phyloP scores from a whole-genome alignment of 345 rosid species.

The Rhodamnia argentea region DNA sequence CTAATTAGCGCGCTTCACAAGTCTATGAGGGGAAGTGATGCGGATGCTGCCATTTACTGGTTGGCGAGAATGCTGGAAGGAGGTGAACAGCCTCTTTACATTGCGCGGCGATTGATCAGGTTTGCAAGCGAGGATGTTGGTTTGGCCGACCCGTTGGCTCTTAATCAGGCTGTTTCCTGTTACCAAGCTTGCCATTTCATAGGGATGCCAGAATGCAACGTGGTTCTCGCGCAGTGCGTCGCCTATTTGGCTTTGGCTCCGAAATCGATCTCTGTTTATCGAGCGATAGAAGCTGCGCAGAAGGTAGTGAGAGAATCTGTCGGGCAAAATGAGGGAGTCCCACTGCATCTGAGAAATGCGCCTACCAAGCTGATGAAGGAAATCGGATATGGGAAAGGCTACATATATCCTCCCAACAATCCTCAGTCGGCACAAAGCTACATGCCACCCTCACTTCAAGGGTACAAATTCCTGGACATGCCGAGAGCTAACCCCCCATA shows the following conservation, averaged over 20 bases:
- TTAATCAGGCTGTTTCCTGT: conserved; percentile 74
- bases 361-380: conserved; percentile 81
- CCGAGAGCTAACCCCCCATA: conserved; percentile 10
- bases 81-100: conserved; percentile 83
- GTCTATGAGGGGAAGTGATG: conserved; percentile 78
- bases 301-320: conserved; percentile 53
- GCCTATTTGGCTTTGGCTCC: conserved; percentile 80
- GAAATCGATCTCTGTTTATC: conserved; percentile 60
- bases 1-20: conserved; percentile 78
- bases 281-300: conserved; percentile 58
- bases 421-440: conserved; percentile 52
- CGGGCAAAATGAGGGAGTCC: conserved; percentile 86
- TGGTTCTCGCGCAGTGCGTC: conserved; percentile 67
- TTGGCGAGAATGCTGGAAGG: conserved; percentile 76
- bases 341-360: conserved; percentile 76
- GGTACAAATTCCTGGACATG: conserved; percentile 72
- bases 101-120: conserved; percentile 66
- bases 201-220: conserved; percentile 83
- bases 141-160: conserved; percentile 67
- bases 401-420: conserved; percentile 61
- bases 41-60: conserved; percentile 81
- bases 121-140: conserved; percentile 90
- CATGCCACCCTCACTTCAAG: conserved; percentile 54
- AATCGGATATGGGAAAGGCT: conserved; percentile 68
- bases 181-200: conserved; percentile 87